phyloP scores from a whole-genome alignment of 108 stramenopile genomes.

The Mayamaea pseudoterrestris region DNA sequence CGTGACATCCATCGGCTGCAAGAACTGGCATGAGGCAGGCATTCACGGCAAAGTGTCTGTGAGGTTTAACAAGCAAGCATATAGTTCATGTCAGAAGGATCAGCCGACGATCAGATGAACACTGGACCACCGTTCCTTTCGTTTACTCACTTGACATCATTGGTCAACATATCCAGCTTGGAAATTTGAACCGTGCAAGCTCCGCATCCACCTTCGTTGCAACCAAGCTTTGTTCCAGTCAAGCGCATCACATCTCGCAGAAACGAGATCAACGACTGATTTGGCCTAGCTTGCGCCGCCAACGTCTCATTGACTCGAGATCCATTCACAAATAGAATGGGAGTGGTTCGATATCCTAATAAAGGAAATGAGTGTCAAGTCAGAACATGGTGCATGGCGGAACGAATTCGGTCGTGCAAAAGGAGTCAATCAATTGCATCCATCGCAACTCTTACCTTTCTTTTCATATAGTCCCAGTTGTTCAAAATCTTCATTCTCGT shows the following conservation, averaged over 20 bases:
- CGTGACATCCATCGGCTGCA: constrained; percentile 73
- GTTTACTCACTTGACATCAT: background rate
- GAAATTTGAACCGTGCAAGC: constrained; percentile 82
- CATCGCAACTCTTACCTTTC: constrained; percentile 20
- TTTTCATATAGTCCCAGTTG: constrained; percentile 28
- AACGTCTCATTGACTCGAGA: constrained; percentile 26
- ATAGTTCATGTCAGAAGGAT: no score
- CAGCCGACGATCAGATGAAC: no score
- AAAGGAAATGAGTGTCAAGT: background rate
- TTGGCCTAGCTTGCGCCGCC: constrained; percentile 41
- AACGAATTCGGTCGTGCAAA: background rate
- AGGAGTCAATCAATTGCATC: background rate
- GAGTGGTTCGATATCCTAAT: constrained; percentile 52
- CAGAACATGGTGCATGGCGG: background rate
- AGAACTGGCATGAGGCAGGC: constrained; percentile 89
- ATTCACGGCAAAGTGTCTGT: constrained; percentile 65
- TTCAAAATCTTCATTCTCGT: constrained; percentile 57
- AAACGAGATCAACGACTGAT: constrained; percentile 64
- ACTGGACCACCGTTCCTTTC: no score
- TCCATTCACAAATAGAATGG: constrained; percentile 74
- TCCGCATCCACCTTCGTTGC: constrained; percentile 90
- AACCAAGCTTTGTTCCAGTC: constrained; percentile 79
- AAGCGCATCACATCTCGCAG: constrained; percentile 42
- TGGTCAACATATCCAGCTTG: background rate
- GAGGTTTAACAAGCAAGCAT: background rate